Base-by-base conservation (phyloP, 2,329 filamentous ascomycete genomes). In the Phialemoniopsis sp. region DNA sequence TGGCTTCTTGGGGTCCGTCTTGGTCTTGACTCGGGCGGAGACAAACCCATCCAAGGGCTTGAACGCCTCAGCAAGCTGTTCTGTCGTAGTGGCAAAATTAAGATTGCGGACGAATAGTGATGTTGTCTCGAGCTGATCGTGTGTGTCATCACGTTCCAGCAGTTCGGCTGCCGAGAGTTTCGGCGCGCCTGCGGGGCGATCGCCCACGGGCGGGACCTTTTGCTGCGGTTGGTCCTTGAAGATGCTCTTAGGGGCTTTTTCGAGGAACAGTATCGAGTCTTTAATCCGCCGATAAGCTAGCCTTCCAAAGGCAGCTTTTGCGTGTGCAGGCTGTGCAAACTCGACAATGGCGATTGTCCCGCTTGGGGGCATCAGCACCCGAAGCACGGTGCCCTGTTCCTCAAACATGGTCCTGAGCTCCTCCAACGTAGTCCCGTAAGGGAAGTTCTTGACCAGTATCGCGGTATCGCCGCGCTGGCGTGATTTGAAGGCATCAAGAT, bases 331-430 rank as follows among this genome's bases (percentile, higher is more conserved):
- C 51, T 90, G 83, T 4, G 79, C 74, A 57, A 91, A 96, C 58
- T 96, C 88, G 17, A 95, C 83, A 58, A 98, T 91, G 19, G 93
- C 93, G 55, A 95, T 95, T 39, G 90, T 95, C 19, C 89, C 90
- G 43, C 85, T 85, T 1, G 93, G 89, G 12, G 93, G 93, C 82
- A 98, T 94, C 45, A 98, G 69, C 38, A 97, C 82, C 54, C 82
- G 81, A 46, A 82, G 76, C 16, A 97, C 76, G 40, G 85, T 78
- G 17, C 93, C 93, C 58, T 87, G 89, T 55, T 90, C 87, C 56
- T 91, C 87, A 54, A 96, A 93, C 43, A 95, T 66, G 43, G 78
- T 82, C 50, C 82, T 80, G 30, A 97, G 66, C 58, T 96, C 89
- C 40, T 89, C 85, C 37, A 78, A 68, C 36, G 81, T 85, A 18